Percentiles rank a stretch among this genome's conserved stretches.
These are phyloP conservation scores for Amaranthus tricolor DNA, from an alignment of 179 eudicot genomes.

Conservation along the genomic window DNA sequence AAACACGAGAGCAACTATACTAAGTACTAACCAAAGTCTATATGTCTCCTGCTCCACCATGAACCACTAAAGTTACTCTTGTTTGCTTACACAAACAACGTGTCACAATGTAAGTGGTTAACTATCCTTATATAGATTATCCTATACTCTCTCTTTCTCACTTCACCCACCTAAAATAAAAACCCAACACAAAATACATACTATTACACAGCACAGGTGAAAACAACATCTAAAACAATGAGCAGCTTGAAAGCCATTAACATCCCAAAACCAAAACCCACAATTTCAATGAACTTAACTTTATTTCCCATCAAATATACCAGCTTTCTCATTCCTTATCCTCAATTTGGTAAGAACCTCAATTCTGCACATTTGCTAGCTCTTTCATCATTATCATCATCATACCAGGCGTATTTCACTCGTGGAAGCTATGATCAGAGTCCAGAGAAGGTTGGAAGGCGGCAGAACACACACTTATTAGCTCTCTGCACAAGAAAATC, in stretches of 20 bases:
- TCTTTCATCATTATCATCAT: slow-evolving; percentile 11
- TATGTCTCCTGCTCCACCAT: slow-evolving; percentile 7
- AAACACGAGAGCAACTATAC: neutral
- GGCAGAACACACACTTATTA: slow-evolving; percentile 19
- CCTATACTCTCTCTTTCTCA: neutral
- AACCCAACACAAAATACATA: neutral
- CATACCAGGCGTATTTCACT: too few species aligned
- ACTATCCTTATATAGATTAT: neutral
- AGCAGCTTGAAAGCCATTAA: slow-evolving; percentile 27
- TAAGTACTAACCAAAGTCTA: neutral
- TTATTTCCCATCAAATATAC: slow-evolving; percentile 21
- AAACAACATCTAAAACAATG: neutral
- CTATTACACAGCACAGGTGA: neutral
- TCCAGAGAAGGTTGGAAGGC: slow-evolving; percentile 1
- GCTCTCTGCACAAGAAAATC: slow-evolving; percentile 55
- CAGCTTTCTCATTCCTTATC: slow-evolving; percentile 17
- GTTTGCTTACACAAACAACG: slow-evolving; percentile 6
- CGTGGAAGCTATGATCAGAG: too few species aligned
- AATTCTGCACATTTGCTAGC: slow-evolving; percentile 28
- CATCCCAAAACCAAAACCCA: slow-evolving; percentile 24
- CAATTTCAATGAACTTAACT: slow-evolving; percentile 4
- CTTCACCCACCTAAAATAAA: neutral
- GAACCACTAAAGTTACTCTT: slow-evolving; percentile 15
- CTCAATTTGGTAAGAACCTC: neutral
- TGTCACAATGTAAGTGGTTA: slow-evolving; percentile 33